phyloP scores from a whole-genome alignment of 495 filamentous ascomycete genomes.

The Barbatosphaeria neglecta region DNA sequence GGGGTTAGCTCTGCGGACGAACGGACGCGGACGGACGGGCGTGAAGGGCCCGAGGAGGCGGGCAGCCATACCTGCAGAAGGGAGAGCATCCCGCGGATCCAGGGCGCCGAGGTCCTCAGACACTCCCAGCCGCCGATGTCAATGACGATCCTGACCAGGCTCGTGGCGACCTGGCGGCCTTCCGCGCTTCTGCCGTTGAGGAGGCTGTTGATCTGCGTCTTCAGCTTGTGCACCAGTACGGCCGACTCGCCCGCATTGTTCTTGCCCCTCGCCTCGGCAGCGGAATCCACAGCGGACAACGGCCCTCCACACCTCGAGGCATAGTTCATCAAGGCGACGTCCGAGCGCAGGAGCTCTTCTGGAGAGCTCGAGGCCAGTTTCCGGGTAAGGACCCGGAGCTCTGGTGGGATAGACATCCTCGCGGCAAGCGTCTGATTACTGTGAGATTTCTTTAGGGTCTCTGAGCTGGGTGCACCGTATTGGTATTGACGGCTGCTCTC shows the following conservation, averaged over 20 bases:
- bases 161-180: constrained; percentile 64
- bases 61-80: constrained; percentile 59
- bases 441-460: no score
- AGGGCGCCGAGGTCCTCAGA: constrained; percentile 54
- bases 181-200: constrained; percentile 59
- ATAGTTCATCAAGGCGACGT: constrained; percentile 48
- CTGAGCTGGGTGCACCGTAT: no score
- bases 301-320: constrained; percentile 48
- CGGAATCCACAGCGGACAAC: constrained; percentile 42
- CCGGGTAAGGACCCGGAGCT: constrained; percentile 54
- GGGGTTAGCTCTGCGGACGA: constrained; percentile 5
- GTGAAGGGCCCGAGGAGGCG: no score
- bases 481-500: no score
- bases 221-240: constrained; percentile 62
- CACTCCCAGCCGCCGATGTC: constrained; percentile 74
- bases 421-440: no score
- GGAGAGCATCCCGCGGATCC: constrained; percentile 60
- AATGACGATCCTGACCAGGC: constrained; percentile 66
- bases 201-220: constrained; percentile 62
- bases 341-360: constrained; percentile 50
- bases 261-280: constrained; percentile 37
- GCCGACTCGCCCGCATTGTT: constrained; percentile 46
- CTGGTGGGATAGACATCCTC: constrained; percentile 19
- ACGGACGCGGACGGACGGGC: no score
- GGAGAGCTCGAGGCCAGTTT: constrained; percentile 52